Percentiles rank a stretch among this genome's conserved stretches.
These are phyloP conservation scores for Arctium lappa DNA, from an alignment of 129 eudicot genomes.

Conservation along the genomic window DNA sequence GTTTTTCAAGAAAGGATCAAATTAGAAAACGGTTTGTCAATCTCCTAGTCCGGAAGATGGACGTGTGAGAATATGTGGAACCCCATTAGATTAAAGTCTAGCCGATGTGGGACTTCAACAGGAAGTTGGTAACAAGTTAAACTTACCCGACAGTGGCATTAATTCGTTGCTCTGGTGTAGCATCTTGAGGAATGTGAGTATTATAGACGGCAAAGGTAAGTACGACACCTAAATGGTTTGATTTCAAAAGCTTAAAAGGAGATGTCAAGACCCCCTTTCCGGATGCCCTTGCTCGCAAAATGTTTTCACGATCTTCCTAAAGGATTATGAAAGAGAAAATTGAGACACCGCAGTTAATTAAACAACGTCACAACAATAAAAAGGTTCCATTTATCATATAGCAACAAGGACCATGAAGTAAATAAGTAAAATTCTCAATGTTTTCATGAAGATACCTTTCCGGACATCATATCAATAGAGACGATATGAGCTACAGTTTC, in stretches of 20 bases:
- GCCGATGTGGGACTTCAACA: neutral
- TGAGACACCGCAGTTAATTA: neutral
- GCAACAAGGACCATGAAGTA: neutral
- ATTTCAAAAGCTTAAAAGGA: constrained; percentile 79
- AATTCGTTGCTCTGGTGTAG: constrained; percentile 70
- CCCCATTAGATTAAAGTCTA: neutral
- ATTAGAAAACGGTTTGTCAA: neutral
- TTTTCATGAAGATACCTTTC: constrained; percentile 53
- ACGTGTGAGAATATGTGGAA: neutral
- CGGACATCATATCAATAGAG: constrained; percentile 96
- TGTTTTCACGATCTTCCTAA: constrained; percentile 93
- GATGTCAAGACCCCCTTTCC: constrained; percentile 87
- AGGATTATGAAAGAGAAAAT: neutral
- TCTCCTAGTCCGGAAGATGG: no score
- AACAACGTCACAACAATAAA: neutral
- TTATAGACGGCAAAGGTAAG: constrained; percentile 85
- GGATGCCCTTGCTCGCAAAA: constrained; percentile 85
- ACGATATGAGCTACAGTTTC: constrained; percentile 85
- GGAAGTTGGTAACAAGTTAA: neutral
- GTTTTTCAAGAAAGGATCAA: neutral
- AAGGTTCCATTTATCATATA: neutral
- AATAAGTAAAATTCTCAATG: neutral
- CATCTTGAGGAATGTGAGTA: constrained; percentile 57
- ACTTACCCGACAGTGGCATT: constrained; percentile 84
- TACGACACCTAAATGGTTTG: constrained; percentile 87